Evolutionary conservation across 306 rosid species (phyloP).

Genomic region (Ormosia emarginata): DNA sequence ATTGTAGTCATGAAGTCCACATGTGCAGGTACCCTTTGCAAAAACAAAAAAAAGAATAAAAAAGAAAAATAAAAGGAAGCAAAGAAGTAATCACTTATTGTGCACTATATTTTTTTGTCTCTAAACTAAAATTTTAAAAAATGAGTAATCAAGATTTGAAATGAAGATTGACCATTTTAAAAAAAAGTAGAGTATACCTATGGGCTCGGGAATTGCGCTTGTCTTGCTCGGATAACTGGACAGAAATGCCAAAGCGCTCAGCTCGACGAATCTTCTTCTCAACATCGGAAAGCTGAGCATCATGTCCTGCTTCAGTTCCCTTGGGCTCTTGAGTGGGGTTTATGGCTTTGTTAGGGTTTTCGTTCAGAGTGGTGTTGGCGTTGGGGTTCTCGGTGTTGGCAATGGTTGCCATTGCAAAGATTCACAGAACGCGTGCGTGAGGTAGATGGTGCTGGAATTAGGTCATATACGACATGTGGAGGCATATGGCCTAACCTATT

Average conservation of each 20-base stretch:
- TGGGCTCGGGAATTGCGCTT: conserved; percentile 79
- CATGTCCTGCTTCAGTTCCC: not conserved
- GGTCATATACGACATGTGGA: no score
- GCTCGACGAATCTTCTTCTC: conserved; percentile 68
- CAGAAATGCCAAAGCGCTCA: conserved; percentile 67
- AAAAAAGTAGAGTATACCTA: conserved; percentile 31
- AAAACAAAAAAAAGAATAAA: no score
- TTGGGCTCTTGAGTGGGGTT: conserved; percentile 30
- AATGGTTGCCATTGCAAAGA: conserved; percentile 47
- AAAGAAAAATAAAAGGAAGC: no score
- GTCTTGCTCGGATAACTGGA: conserved; percentile 59
- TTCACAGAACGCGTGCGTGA: conserved; percentile 24
- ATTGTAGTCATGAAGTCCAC: no score
- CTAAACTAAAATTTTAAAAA: no score
- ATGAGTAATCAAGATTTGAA: no score
- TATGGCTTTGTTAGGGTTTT: conserved; percentile 46
- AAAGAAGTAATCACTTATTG: no score
- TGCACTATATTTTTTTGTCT: no score
- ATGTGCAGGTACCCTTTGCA: no score
- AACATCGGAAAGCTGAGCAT: conserved; percentile 27
- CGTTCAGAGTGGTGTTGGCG: conserved; percentile 26
- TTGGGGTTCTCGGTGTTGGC: not conserved
- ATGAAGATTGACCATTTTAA: no score
- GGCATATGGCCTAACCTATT: no score
- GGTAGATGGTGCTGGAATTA: no score